Evolutionary conservation across 23 red algal genomes (phyloP).

Genomic region (Gracilaria domingensis): DNA sequence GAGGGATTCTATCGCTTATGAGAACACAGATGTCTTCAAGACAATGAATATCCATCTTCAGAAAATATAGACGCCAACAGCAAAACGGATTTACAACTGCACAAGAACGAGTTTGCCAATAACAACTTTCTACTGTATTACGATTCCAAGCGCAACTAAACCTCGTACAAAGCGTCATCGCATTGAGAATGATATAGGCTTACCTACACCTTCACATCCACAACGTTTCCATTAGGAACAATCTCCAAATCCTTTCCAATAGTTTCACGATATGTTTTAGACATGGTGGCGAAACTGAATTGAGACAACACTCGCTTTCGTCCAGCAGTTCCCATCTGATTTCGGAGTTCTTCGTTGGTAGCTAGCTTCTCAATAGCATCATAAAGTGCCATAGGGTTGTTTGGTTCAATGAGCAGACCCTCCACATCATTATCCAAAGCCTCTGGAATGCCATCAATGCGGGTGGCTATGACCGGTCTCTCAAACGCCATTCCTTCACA

Average conservation of each 20-base stretch:
- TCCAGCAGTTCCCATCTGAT: constrained; percentile 83
- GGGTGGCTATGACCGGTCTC: constrained; percentile 87
- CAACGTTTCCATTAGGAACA: constrained; percentile 1
- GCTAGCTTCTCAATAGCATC: constrained; percentile 79
- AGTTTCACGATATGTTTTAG: constrained; percentile 85
- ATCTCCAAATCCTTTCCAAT: constrained; percentile 74
- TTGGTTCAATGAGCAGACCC: constrained; percentile 85
- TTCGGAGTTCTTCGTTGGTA: constrained; percentile 49
- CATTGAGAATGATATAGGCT: background rate
- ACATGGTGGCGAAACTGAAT: constrained; percentile 94
- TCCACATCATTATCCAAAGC: constrained; percentile 79
- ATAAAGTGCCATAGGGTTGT: constrained; percentile 80
- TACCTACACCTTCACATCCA: background rate
- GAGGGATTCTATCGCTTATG: too few relatives aligned
- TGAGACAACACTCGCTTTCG: constrained; percentile 90
- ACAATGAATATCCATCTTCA: too few relatives aligned
- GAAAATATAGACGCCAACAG: background rate
- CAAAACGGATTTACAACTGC: background rate
- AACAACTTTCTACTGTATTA: background rate
- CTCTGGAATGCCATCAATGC: constrained; percentile 98
- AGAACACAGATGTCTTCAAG: too few relatives aligned
- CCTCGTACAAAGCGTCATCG: background rate
- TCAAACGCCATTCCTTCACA: constrained; percentile 99
- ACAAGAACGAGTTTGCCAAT: background rate
- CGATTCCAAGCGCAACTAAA: background rate